Evolutionary conservation across 2,329 filamentous ascomycete genomes (phyloP).

Genomic region (Trichophyton benhamiae): DNA sequence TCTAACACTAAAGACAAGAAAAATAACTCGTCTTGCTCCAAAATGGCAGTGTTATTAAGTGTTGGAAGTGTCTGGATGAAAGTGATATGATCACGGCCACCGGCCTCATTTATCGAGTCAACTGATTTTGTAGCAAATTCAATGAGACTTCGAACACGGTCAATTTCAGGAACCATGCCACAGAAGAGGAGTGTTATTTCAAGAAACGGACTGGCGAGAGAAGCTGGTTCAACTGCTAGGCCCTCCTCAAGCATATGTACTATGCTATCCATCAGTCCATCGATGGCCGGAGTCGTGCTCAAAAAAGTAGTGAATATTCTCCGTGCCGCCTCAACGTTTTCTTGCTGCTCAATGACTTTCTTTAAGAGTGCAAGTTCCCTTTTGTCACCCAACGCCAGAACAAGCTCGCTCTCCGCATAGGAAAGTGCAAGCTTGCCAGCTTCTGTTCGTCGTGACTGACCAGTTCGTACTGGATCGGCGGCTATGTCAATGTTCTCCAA

Average conservation of each 20-base stretch:
- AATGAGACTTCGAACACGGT: constrained; percentile 28
- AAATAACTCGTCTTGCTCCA: constrained; percentile 22
- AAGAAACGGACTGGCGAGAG: constrained; percentile 44
- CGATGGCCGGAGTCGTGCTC: constrained; percentile 35
- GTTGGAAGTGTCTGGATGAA: constrained; percentile 41
- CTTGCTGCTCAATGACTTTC: constrained; percentile 53
- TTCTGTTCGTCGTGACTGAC: constrained; percentile 16
- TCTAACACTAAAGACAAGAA: constrained; percentile 28
- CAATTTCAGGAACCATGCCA: constrained; percentile 24
- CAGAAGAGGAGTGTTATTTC: constrained; percentile 47
- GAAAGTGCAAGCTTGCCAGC: constrained; percentile 26
- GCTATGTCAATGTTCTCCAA: constrained; percentile 29
- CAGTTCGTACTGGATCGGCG: constrained; percentile 18
- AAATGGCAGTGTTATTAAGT: constrained; percentile 28
- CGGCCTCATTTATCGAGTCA: constrained; percentile 37
- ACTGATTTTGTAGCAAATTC: constrained; percentile 35
- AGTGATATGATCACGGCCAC: constrained; percentile 37
- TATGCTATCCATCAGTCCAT: constrained; percentile 40
- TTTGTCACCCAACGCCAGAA: constrained; percentile 25
- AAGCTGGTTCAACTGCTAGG: constrained; percentile 41
- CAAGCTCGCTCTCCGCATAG: constrained; percentile 22
- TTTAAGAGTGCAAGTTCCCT: constrained; percentile 36
- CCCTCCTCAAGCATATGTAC: constrained; percentile 42
- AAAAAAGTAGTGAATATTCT: constrained; percentile 49
- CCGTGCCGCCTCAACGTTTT: constrained; percentile 42